Evolutionary conservation across 306 rosid genomes (phyloP), one percentile per base, ranked within the genome.

Genomic region (Notholithocarpus densiflorus): DNA sequence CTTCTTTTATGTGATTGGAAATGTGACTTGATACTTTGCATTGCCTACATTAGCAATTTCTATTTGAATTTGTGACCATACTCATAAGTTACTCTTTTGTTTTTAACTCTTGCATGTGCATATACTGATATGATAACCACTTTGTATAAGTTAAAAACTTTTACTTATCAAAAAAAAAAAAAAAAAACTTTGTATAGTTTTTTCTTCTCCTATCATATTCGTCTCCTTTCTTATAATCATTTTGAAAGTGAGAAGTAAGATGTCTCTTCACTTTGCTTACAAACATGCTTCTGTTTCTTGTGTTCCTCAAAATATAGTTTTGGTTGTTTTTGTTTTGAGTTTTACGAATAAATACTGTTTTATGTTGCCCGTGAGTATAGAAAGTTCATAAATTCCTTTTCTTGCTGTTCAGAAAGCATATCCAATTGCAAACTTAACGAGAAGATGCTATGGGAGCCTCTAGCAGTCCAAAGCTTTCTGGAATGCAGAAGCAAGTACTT

Each of bases 401-500:
- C 11, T 15, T 29, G 5, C 6, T 65, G 23, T 65, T 18, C 34
- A 43, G 21, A 56, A 56, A 52, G 71, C 48, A 51, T 11, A 59
- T 43, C 56, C 2, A 3, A 60, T 61, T 23, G 19, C 31, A n/a
- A 76, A 45, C 24, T 75, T 56, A 40, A 60, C 20, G 57, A 65
- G 24, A 71, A 32, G 77, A 34, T 52, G 76, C 87, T 57, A 92
- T 89, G 98, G 94, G 82, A 56, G 80, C 72, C 72, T 77, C 84
- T 2, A 24, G 73, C 24, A 89, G 79, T 20, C 85, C 82, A 34
- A 92, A 85, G 82, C 93, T 94, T 48, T 94, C 97, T 6, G 97
- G 97, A 45, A 82, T 94, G 94, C 98, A 94, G 76, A 94, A 82
- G 56, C 97, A 92, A 87, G 97, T 94, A 3, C 95, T 94, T 19